These are phyloP conservation scores for Herpetospermum pedunculosum DNA, from an alignment of 306 rosid species.

Conservation along the genomic window DNA sequence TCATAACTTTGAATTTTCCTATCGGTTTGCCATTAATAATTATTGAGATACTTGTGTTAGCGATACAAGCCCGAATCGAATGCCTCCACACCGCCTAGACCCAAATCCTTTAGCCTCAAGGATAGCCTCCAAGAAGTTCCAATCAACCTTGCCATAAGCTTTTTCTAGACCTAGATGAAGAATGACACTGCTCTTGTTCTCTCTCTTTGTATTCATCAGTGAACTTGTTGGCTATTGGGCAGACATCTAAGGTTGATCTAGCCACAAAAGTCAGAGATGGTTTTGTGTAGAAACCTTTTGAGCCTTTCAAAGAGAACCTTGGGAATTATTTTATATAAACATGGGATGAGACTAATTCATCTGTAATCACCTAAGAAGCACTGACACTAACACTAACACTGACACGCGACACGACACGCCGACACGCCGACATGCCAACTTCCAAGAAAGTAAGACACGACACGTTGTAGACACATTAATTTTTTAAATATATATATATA, in stretches of 20 bases:
- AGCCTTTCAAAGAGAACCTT: not conserved
- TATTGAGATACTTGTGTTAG: not conserved
- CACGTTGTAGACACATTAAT: no score
- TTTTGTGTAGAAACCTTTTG: not conserved
- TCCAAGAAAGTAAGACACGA: no score
- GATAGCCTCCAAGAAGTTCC: not conserved
- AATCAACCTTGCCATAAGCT: no score
- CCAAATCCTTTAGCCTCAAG: not conserved
- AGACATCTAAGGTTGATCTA: not conserved
- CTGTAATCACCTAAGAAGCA: no score
- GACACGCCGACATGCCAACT: no score
- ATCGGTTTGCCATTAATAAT: not conserved
- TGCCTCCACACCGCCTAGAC: not conserved
- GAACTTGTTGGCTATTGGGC: not conserved
- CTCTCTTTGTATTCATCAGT: not conserved
- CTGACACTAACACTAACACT: no score
- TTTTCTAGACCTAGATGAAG: no score
- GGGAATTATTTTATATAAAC: not conserved
- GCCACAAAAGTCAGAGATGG: not conserved
- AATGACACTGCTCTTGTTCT: not conserved
- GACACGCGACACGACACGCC: no score
- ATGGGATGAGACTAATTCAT: not conserved
- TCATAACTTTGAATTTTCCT: not conserved
- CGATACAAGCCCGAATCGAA: not conserved
- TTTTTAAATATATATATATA: no score